These are phyloP conservation scores for Chlorella sp. DNA, from an alignment of 139 green algal genomes.

Conservation along the genomic window DNA sequence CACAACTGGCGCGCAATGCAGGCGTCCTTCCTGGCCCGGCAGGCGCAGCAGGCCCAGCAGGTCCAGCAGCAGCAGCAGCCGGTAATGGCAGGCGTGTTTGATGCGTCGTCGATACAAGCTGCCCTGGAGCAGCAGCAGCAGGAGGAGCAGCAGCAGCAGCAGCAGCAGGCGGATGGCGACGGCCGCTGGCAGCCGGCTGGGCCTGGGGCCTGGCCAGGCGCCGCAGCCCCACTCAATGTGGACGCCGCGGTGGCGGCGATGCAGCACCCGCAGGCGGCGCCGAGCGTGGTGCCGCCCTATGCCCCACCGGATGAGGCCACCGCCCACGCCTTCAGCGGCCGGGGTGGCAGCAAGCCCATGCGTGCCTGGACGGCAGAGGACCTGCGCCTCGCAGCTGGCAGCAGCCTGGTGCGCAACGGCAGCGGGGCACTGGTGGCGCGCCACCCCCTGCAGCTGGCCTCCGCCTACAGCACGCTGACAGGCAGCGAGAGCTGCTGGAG, in stretches of 20 bases:
- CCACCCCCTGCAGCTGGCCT: neutral
- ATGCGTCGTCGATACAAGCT: too few relatives aligned
- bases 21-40: neutral
- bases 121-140: neutral
- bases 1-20: conserved; percentile 26
- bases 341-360: neutral
- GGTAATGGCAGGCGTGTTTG: neutral
- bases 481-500: conserved; percentile 65
- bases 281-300: neutral
- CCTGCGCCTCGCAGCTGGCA: conserved; percentile 16
- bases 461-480: conserved; percentile 4
- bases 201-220: neutral
- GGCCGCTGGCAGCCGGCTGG: neutral
- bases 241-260: neutral
- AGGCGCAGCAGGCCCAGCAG: conserved; percentile 3
- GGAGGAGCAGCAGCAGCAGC: neutral
- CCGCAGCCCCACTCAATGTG: neutral
- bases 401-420: neutral
- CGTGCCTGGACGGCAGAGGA: conserved; percentile 33
- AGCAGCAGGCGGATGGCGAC: neutral
- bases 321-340: neutral
- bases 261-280: neutral
- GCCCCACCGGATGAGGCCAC: neutral
- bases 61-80: neutral
- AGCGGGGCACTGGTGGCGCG: neutral